A percentile compares a stretch with the other conserved stretches of the same genome.
Evolutionary conservation across 371 early-diverging fungal species (phyloP).

Genomic region (Syncephalastrum sp.): DNA sequence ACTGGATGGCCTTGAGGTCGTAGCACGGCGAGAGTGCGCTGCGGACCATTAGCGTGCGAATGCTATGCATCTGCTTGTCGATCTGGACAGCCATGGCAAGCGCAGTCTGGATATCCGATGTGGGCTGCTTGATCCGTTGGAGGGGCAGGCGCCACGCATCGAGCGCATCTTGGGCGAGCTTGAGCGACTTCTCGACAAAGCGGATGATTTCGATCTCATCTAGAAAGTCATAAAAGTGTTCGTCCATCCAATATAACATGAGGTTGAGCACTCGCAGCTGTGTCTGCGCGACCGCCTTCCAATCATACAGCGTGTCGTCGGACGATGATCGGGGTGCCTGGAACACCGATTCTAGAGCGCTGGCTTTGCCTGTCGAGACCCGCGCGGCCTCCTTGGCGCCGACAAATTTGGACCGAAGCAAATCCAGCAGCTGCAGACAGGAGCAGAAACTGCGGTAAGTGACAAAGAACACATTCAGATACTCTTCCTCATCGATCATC

Average conservation of each 20-base stretch:
- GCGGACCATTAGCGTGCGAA: conserved; percentile 23
- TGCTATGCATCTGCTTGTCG: conserved; percentile 18
- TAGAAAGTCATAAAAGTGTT: conserved; percentile 67
- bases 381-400: conserved; percentile 28
- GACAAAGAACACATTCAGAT: conserved; percentile 49
- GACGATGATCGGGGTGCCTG: not conserved
- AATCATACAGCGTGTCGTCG: conserved; percentile 19
- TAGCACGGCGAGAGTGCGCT: conserved; percentile 37
- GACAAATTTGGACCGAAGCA: conserved; percentile 44
- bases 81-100: conserved; percentile 10
- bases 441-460: conserved; percentile 61
- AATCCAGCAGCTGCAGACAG: conserved; percentile 44
- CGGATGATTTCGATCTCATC: conserved; percentile 52
- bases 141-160: conserved; percentile 31
- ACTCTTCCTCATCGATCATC: conserved; percentile 50
- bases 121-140: conserved; percentile 4
- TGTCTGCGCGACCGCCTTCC: conserved; percentile 40
- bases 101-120: not conserved
- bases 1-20: conserved; percentile 34
- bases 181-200: conserved; percentile 24
- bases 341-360: conserved; percentile 12
- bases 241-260: conserved; percentile 65
- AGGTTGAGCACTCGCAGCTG: conserved; percentile 53
- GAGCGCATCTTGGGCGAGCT: conserved; percentile 22
- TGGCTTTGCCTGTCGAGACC: conserved; percentile 8